phyloP scores from a whole-genome alignment of 2,329 filamentous ascomycete genomes.

The Cercospora brassicicola region DNA sequence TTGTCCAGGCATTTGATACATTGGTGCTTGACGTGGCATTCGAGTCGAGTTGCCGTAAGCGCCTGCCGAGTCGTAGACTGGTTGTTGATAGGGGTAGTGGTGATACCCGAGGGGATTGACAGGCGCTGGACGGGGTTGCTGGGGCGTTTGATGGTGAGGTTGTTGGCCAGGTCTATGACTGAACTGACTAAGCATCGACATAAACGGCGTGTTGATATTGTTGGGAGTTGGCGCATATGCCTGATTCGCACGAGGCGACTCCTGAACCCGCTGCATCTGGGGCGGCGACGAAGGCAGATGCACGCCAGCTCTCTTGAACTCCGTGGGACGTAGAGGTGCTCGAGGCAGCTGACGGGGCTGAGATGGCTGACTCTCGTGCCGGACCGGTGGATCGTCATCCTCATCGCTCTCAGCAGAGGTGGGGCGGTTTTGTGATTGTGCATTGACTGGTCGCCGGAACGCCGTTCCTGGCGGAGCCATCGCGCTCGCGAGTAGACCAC shows the following conservation, averaged over 20 bases:
- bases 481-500: slow-evolving; percentile 55
- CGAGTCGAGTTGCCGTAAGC: slow-evolving; percentile 40
- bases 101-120: slow-evolving; percentile 10
- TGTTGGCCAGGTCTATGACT: slow-evolving; percentile 5
- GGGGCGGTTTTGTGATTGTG: slow-evolving; percentile 23
- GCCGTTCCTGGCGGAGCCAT: slow-evolving; percentile 76
- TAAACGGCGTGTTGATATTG: slow-evolving; percentile 14
- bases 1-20: slow-evolving; percentile 15
- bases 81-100: slow-evolving; percentile 1
- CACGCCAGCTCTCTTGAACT: slow-evolving; percentile 51
- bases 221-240: neutral
- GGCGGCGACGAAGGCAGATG: slow-evolving; percentile 38
- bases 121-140: neutral
- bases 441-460: slow-evolving; percentile 55
- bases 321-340: slow-evolving; percentile 62
- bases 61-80: slow-evolving; percentile 46
- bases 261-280: slow-evolving; percentile 24
- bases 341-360: slow-evolving; percentile 1
- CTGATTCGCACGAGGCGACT: slow-evolving; percentile 29
- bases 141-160: neutral
- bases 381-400: slow-evolving; percentile 51
- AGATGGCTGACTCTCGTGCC: slow-evolving; percentile 20
- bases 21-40: slow-evolving; percentile 20
- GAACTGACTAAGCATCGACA: slow-evolving; percentile 16
- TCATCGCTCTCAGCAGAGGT: slow-evolving; percentile 29